Percentiles rank a stretch among this genome's conserved stretches.
These are phyloP conservation scores for Brassica napus DNA, from an alignment of 345 rosid species.

Conservation along the genomic window Da-Ae NC_063441.1:22502001-22502500, in stretches of 20 bases:
- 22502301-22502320: too few relatives aligned
- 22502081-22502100: too few relatives aligned
- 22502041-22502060: background rate
- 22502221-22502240: conserved; percentile 77
- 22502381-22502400: conserved; percentile 53
- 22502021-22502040: background rate
- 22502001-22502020: background rate
- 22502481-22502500: too few relatives aligned
- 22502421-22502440: too few relatives aligned
- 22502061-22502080: background rate
- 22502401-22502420: conserved; percentile 80
- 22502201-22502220: conserved; percentile 59
- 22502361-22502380: conserved; percentile 31
- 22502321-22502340: conserved; percentile 37
- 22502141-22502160: background rate
- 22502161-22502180: background rate
- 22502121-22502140: background rate
- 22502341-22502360: conserved; percentile 38
- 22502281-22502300: too few relatives aligned
- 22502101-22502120: too few relatives aligned
- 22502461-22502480: too few relatives aligned
- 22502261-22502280: background rate
- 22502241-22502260: conserved; percentile 4
- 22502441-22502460: too few relatives aligned
- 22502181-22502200: conserved; percentile 43